Percentiles rank a stretch among this genome's conserved stretches.
These are phyloP conservation scores for Tylopilus subfusipes DNA, from an alignment of 768 basidiomycete species.

Conservation along the genomic window DNA sequence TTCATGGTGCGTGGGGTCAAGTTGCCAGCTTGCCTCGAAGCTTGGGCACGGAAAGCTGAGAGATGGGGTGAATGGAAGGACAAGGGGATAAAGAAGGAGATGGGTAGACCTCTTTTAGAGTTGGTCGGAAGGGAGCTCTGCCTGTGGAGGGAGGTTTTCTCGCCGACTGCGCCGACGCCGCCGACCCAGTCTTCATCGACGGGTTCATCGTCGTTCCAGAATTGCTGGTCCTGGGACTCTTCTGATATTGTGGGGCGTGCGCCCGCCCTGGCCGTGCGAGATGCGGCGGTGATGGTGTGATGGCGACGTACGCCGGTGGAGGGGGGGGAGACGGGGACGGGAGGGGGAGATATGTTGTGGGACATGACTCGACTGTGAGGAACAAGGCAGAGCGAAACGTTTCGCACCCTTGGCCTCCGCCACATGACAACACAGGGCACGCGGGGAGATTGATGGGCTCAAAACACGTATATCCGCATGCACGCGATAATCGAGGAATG, in stretches of 20 bases:
- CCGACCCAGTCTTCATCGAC: slow-evolving; percentile 82
- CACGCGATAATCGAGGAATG: background rate
- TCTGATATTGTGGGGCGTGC: slow-evolving; percentile 67
- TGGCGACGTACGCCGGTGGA: slow-evolving; percentile 65
- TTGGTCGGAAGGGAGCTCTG: slow-evolving; percentile 79
- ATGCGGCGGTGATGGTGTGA: slow-evolving; percentile 78
- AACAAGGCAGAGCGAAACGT: background rate
- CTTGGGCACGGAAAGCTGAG: slow-evolving; percentile 50
- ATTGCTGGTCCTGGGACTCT: slow-evolving; percentile 54
- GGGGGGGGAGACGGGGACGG: slow-evolving; percentile 35
- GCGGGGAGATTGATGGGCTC: slow-evolving; percentile 1
- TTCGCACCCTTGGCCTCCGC: slow-evolving; percentile 26
- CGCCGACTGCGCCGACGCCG: slow-evolving; percentile 77
- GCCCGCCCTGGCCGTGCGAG: slow-evolving; percentile 56
- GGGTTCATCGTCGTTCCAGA: slow-evolving; percentile 72
- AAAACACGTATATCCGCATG: background rate
- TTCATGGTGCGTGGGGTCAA: slow-evolving; percentile 72
- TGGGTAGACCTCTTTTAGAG: slow-evolving; percentile 65
- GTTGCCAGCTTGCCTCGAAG: slow-evolving; percentile 53
- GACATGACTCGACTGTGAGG: slow-evolving; percentile 29
- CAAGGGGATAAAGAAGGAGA: background rate
- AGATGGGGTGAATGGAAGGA: slow-evolving; percentile 8
- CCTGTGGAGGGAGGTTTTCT: slow-evolving; percentile 74
- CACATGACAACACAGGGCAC: slow-evolving; percentile 14
- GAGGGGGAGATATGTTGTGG: slow-evolving; percentile 42